These are phyloP conservation scores for Myrica gale DNA, from an alignment of 306 rosid species.

Conservation along the genomic window DNA sequence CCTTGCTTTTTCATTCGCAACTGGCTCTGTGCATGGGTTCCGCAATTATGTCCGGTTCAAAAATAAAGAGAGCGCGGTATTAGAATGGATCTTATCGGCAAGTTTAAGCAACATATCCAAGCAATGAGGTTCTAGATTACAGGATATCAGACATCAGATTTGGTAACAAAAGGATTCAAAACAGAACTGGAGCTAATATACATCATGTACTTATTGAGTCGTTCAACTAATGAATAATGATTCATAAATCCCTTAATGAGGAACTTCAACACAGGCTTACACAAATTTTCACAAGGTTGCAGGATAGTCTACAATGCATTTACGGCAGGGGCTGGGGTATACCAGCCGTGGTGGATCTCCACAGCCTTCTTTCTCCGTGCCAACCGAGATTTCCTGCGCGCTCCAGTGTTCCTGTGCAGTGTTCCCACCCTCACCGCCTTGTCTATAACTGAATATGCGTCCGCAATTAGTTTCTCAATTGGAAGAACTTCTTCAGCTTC, in stretches of 20 bases:
- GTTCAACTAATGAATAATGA: neutral
- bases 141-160: neutral
- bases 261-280: neutral
- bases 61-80: neutral
- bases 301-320: conserved; percentile 40
- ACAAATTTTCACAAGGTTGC: neutral
- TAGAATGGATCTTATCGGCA: neutral
- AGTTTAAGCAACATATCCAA: no score
- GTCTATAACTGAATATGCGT: conserved; percentile 87
- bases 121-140: conserved; percentile 1
- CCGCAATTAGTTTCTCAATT: conserved; percentile 86
- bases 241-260: neutral
- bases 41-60: neutral
- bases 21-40: neutral
- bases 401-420: conserved; percentile 85
- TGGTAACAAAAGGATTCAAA: neutral
- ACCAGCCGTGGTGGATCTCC: conserved; percentile 97
- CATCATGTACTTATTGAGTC: neutral
- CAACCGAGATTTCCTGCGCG: conserved; percentile 83
- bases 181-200: neutral
- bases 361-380: conserved; percentile 89
- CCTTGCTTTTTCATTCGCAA: no score
- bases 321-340: conserved; percentile 51
- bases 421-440: conserved; percentile 93
- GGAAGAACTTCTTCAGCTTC: conserved; percentile 65